Conservation (phyloP, 345 rosid genomes). For the Pelargonium nanum region DNA sequence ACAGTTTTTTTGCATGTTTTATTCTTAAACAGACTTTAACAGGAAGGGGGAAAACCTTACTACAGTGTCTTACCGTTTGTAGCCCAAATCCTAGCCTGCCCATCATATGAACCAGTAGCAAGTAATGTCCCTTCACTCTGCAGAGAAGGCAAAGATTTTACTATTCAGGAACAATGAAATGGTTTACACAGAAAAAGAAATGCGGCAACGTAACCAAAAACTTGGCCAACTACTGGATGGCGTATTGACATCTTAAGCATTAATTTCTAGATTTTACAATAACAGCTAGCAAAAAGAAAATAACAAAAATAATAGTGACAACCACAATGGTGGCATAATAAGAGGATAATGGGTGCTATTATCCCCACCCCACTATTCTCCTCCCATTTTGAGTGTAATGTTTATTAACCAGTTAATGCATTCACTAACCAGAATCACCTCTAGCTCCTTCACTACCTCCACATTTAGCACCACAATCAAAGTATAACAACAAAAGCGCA, state of each 20-base stretch:
- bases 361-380: no score
- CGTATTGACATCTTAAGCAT: background rate
- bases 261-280: background rate
- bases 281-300: background rate
- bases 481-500: no score
- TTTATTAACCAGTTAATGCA: no score
- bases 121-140: slow-evolving; percentile 29
- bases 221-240: background rate
- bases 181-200: background rate
- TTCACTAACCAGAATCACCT: no score
- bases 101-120: slow-evolving; percentile 33
- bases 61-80: slow-evolving; percentile 13
- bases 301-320: background rate
- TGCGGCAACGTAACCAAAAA: background rate
- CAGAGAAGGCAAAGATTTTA: background rate
- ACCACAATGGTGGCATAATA: background rate
- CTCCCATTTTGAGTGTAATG: no score
- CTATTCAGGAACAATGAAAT: background rate
- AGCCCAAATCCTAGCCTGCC: slow-evolving; percentile 29
- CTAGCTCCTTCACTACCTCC: no score
- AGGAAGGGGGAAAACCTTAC: background rate
- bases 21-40: no score
- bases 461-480: no score
- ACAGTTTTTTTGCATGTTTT: background rate
- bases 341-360: no score